These are phyloP conservation scores for Puccinia coronata DNA, from an alignment of 1,284 basidiomycete species.

Conservation along the genomic window DNA sequence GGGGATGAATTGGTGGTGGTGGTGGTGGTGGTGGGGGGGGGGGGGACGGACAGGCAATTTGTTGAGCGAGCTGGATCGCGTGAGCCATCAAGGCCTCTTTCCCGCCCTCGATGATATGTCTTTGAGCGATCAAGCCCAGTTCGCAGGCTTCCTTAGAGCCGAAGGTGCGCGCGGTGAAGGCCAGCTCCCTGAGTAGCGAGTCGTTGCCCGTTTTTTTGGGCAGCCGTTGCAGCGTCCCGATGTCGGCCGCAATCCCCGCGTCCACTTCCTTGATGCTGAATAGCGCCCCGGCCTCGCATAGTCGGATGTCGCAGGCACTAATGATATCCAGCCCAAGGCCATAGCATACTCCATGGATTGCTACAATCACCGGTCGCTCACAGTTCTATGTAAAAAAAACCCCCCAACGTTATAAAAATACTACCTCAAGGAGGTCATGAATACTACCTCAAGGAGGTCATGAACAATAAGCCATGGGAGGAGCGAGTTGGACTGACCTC, in stretches of 20 bases:
- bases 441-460: too few species aligned
- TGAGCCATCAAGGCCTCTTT: conserved; percentile 62
- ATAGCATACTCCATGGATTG: conserved; percentile 73
- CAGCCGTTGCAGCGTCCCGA: conserved; percentile 81
- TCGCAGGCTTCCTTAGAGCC: conserved; percentile 69
- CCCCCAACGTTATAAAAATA: neutral
- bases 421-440: too few species aligned
- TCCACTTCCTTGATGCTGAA: conserved; percentile 90
- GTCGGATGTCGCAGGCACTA: conserved; percentile 77
- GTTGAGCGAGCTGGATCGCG: conserved; percentile 16
- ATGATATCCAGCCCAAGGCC: conserved; percentile 77
- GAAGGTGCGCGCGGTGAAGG: conserved; percentile 75
- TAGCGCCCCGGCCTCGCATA: conserved; percentile 66
- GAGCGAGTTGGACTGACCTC: conserved; percentile 36
- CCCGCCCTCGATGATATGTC: conserved; percentile 71
- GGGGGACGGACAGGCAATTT: conserved; percentile 49
- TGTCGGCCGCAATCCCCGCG: conserved; percentile 83
- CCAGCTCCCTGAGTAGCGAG: conserved; percentile 75
- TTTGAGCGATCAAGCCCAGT: conserved; percentile 70
- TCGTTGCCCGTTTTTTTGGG: conserved; percentile 79
- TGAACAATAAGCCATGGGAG: too few species aligned
- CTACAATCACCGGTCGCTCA: conserved; percentile 79
- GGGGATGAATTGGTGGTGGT: neutral
- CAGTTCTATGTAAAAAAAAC: conserved; percentile 67
- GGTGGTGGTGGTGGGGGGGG: neutral